Evolutionary conservation across 2,329 filamentous ascomycete genomes (phyloP), one percentile per base, ranked within the genome.

Genomic region (Xylaria sp.): DNA sequence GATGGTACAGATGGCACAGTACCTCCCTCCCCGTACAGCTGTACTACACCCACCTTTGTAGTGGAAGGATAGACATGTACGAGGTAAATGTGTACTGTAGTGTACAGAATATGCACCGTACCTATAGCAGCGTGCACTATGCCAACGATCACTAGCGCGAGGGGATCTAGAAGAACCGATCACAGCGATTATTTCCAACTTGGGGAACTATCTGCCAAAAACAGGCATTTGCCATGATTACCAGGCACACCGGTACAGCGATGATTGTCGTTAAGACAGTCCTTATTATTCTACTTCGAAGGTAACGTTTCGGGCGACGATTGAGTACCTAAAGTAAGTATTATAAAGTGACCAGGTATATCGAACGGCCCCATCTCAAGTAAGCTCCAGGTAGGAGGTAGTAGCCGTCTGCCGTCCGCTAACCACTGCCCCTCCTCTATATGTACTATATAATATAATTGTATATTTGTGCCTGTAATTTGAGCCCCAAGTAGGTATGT

Each of bases 1-100:
- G 9, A 27, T 30, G 24, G 30, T 55, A 63, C 48, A 19, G 55
- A 58, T 47, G 17, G 42, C 34, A 36, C 34, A 7, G 34, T 36
- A 7, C 34, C 34, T 36, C 34, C 34, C 34, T 36, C 1, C 34
- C 8, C 7, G 7, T n/a, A n/a, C n/a, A n/a, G n/a, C n/a, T n/a
- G n/a, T n/a, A n/a, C 34, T 36, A 36, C 6, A 36, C 34, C 7
- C 34, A 36, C 34, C 34, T 36, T 36, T 36, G 34, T 36, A 8
- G 34, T 36, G 34, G 34, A 36, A 36, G 34, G 34, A 36, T 36
- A 36, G 3, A 19, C n/a, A 19, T 19, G 42, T 17, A 19, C 17
- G 17, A 17, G 17, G 42, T 9, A 19, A 5, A 9, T 36, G 34
- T 36, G 34, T 47, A 47, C 14, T 4, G 42, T 42, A 17, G 42